Conservation (phyloP, 371 early-diverging fungal species). For the Globomyces sp. region DNA sequence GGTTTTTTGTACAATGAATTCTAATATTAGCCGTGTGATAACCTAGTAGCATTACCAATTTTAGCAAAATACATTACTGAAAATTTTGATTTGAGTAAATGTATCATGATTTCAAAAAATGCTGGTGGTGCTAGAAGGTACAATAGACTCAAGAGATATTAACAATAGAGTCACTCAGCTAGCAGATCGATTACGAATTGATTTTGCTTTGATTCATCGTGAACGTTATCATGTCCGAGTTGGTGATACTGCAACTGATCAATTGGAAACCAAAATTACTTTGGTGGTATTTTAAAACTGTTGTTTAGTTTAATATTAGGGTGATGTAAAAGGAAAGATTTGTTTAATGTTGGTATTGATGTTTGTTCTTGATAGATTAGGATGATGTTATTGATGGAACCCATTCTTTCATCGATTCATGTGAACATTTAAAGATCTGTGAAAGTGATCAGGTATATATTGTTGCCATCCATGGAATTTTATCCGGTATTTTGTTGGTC, state of each 20-base stretch:
- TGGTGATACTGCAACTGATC: constrained; percentile 5
- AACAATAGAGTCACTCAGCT: constrained; percentile 81
- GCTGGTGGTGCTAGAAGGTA: constrained; percentile 97
- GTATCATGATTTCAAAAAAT: constrained; percentile 93
- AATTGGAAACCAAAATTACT: constrained; percentile 36
- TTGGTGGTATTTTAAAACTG: constrained; percentile 53
- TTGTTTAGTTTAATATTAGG: constrained; percentile 28
- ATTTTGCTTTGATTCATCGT: constrained; percentile 93
- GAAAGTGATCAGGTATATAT: constrained; percentile 84
- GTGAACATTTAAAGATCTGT: constrained; percentile 82
- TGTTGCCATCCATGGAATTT: constrained; percentile 92
- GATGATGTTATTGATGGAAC: constrained; percentile 41
- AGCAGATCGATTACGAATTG: constrained; percentile 89
- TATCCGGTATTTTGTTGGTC: constrained; percentile 44
- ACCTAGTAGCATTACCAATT: constrained; percentile 91
- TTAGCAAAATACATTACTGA: constrained; percentile 86
- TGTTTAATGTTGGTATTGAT: constrained; percentile 67
- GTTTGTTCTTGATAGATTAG: constrained; percentile 42
- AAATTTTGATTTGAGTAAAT: constrained; percentile 39
- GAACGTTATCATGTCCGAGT: constrained; percentile 41
- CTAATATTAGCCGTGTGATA: constrained; percentile 75
- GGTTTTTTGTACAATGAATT: too few relatives aligned
- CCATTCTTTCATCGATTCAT: constrained; percentile 86
- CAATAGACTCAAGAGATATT: constrained; percentile 10
- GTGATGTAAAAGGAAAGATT: constrained; percentile 87